A percentile compares a stretch with the other conserved stretches of the same genome.
Evolutionary conservation across 352 stramenopile species (phyloP).

Genomic region (Globisporangium okanoganense): DNA sequence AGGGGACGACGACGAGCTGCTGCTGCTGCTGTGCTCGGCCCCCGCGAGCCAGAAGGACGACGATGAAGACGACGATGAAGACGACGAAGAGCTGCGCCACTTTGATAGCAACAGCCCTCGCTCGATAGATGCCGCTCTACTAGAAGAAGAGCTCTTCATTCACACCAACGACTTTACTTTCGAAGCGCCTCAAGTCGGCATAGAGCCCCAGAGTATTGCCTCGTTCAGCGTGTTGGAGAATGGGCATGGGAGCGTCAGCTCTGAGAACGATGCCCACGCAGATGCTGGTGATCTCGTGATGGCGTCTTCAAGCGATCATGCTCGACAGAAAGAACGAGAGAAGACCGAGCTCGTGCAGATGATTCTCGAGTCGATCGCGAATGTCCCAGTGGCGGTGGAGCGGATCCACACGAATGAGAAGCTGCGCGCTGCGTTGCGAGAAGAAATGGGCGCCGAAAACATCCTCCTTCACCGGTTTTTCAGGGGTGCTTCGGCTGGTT

Average conservation of each 20-base stretch:
- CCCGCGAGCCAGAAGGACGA: constrained; percentile 11
- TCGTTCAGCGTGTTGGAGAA: background rate
- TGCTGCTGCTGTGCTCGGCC: constrained; percentile 11
- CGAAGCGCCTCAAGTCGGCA: background rate
- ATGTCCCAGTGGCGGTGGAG: constrained; percentile 65
- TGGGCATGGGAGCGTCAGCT: background rate
- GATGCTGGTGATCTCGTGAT: background rate
- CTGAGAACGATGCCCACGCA: background rate
- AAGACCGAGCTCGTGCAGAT: constrained; percentile 63
- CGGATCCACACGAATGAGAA: constrained; percentile 67
- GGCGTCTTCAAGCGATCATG: constrained; percentile 23
- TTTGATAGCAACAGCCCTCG: constrained; percentile 7
- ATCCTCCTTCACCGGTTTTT: constrained; percentile 49
- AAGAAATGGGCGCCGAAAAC: constrained; percentile 57
- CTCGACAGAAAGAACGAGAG: constrained; percentile 55
- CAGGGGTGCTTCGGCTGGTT: background rate
- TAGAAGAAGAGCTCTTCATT: constrained; percentile 7
- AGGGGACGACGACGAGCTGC: background rate
- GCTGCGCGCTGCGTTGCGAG: constrained; percentile 45
- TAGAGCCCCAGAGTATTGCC: background rate
- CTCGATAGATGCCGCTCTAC: constrained; percentile 5
- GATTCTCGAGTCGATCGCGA: constrained; percentile 74
- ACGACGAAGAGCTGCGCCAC: constrained; percentile 21
- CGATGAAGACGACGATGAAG: constrained; percentile 21
- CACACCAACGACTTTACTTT: background rate